phyloP scores from a whole-genome alignment of 1,284 basidiomycete genomes.

The Ustilago trichophora region DNA sequence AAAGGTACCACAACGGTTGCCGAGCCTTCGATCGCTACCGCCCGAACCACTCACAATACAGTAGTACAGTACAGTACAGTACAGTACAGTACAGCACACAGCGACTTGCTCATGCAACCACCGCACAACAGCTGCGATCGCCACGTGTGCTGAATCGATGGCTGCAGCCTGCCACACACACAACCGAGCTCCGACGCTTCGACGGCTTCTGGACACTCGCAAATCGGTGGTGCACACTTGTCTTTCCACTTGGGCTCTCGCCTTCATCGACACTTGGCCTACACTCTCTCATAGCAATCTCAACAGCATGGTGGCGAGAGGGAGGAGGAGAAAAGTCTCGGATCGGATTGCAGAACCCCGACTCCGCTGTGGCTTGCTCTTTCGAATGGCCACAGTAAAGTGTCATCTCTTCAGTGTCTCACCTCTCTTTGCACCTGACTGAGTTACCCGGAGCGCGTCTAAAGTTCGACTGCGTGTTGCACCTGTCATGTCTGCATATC shows the following conservation, averaged over 20 bases:
- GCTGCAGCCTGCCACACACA: constrained; percentile 3
- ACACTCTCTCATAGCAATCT: too few relatives aligned
- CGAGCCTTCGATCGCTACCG: constrained; percentile 19
- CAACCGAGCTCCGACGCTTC: constrained; percentile 2
- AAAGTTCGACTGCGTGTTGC: background rate
- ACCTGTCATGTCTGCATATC: constrained; percentile 1
- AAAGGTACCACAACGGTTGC: constrained; percentile 4
- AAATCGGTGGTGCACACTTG: too few relatives aligned
- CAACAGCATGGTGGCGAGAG: background rate
- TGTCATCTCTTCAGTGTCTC: background rate
- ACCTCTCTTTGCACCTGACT: background rate
- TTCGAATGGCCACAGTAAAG: too few relatives aligned
- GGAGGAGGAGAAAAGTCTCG: background rate
- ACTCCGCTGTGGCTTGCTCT: constrained; percentile 18
- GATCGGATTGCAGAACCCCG: constrained; percentile 2
- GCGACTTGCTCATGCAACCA: background rate
- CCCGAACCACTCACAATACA: background rate
- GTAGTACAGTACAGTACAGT: background rate
- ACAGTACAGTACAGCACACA: background rate
- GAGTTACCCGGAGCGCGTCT: background rate
- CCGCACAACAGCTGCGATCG: background rate
- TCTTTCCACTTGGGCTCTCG: too few relatives aligned
- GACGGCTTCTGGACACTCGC: background rate
- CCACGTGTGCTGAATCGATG: constrained; percentile 3
- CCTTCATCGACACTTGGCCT: background rate